Evolutionary conservation across 495 filamentous ascomycete species (phyloP), one percentile per base, ranked within the genome.

Genomic region (Filosporella fistucella): DNA sequence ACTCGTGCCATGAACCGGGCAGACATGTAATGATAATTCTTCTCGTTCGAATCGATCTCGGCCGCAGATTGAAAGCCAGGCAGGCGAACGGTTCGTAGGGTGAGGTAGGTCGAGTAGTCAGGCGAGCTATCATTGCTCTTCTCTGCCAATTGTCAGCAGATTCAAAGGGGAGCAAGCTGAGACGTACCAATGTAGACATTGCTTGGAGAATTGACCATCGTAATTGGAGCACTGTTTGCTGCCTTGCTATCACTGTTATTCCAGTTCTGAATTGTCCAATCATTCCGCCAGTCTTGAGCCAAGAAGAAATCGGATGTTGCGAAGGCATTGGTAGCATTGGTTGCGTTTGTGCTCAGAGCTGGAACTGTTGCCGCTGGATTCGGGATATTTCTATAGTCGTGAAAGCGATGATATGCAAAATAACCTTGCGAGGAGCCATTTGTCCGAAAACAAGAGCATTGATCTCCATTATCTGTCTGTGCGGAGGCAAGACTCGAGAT

Each of bases 371-470:
- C 11, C 3, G 51, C 25, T 1, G 39, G 21, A 18, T 2, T 12
- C 1, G 42, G 30, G 25, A 72, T 63, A 26, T 70, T 68, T 30
- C 84, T 78, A 59, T 82, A 89, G 66, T 89, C 85, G 66, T 74
- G 83, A 61, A 87, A 79, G 28, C 71, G 71, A 66, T 86, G 80
- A 55, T 77, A 67, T 17, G 69, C 70, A 60, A 85, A 87, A 65
- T 78, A 85, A 8, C 70, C 67, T 13, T 62, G 34, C 28, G 65
- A 63, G 26, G 63, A 65, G 17, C 64, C 71, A 44, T 76, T 75
- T 42, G 68, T 72, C 25, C 68, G 45, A 49, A 66, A 78, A 50
- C 75, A 78, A 51, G 63, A 58, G 54, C 75, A 78, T 33, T 67
- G 47, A 12, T 48, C 29, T 22, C 37, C 55, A 40, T 58, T 58